Conservation (phyloP, 2,329 filamentous ascomycete species). For the Thermomyces lanuginosus region DNA sequence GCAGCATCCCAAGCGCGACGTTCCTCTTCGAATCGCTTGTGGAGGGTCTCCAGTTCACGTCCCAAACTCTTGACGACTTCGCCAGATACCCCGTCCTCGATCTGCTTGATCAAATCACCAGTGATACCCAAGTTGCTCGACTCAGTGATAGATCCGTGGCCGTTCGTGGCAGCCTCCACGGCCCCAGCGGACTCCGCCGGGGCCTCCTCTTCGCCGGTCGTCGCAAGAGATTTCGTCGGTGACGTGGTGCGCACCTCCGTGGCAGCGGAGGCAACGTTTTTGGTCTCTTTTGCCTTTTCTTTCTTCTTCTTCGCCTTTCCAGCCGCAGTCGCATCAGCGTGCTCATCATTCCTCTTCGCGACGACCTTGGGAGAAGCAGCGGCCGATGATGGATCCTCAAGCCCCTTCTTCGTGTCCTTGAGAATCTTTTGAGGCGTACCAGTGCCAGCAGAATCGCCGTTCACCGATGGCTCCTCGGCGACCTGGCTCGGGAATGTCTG, state of each 20-base stretch:
- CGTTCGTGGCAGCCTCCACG: slow-evolving; percentile 2
- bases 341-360: slow-evolving; percentile 21
- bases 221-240: slow-evolving; percentile 4
- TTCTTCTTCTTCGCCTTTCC: slow-evolving; percentile 65
- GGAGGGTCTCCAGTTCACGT: slow-evolving; percentile 39
- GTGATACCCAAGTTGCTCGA: slow-evolving; percentile 27
- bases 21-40: slow-evolving; percentile 52
- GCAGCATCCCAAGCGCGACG: slow-evolving; percentile 47
- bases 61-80: slow-evolving; percentile 33
- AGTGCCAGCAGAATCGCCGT: slow-evolving; percentile 22
- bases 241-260: slow-evolving; percentile 6
- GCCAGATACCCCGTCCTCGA: slow-evolving; percentile 32
- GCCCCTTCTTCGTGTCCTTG: slow-evolving; percentile 26
- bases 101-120: slow-evolving; percentile 40
- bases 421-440: slow-evolving; percentile 17
- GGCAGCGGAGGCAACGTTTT: slow-evolving; percentile 6
- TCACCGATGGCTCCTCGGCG: slow-evolving; percentile 28
- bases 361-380: slow-evolving; percentile 24
- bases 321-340: slow-evolving; percentile 12
- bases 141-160: no score
- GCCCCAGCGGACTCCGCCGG: not conserved
- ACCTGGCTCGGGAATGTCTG: slow-evolving; percentile 30
- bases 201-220: slow-evolving; percentile 4
- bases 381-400: slow-evolving; percentile 17
- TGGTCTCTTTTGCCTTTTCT: slow-evolving; percentile 25